Conservation (phyloP, 106 monocot species). For the Dendrobium huoshanense region DNA sequence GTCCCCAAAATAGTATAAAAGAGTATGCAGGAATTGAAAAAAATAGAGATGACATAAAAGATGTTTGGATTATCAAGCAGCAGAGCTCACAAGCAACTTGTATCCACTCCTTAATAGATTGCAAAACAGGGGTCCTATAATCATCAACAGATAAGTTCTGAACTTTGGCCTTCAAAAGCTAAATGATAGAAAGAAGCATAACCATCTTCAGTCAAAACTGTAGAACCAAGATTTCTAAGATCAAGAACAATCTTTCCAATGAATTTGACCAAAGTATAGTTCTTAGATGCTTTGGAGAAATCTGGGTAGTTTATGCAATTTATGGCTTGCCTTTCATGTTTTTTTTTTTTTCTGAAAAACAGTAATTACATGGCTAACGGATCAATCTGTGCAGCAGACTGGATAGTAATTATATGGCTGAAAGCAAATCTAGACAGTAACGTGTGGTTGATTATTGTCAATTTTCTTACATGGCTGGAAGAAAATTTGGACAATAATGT, state of each 20-base stretch:
- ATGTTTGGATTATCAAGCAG: not conserved
- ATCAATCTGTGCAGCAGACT: too few relatives aligned
- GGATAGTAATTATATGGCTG: too few relatives aligned
- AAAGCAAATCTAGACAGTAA: too few relatives aligned
- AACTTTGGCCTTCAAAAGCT: slow-evolving; percentile 82
- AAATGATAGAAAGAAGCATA: slow-evolving; percentile 90
- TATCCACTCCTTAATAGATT: slow-evolving; percentile 84
- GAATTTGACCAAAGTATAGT: slow-evolving; percentile 45
- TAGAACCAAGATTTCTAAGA: slow-evolving; percentile 81
- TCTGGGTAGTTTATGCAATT: too few relatives aligned
- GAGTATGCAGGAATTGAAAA: slow-evolving; percentile 57
- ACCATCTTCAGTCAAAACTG: slow-evolving; percentile 87
- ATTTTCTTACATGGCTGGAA: too few relatives aligned
- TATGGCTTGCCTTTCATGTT: too few relatives aligned
- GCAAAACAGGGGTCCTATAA: slow-evolving; percentile 75
- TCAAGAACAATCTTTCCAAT: slow-evolving; percentile 87
- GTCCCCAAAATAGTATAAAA: slow-evolving; percentile 78
- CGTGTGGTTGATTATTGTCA: too few relatives aligned
- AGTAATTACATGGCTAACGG: too few relatives aligned
- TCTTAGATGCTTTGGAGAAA: too few relatives aligned
- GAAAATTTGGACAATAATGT: too few relatives aligned
- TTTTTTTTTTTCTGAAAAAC: too few relatives aligned
- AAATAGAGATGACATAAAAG: not conserved
- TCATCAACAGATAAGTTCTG: slow-evolving; percentile 77
- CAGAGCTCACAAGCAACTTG: not conserved